Base-by-base conservation (phyloP, 2,329 filamentous ascomycete genomes). In the Scedosporium boydii region DNA sequence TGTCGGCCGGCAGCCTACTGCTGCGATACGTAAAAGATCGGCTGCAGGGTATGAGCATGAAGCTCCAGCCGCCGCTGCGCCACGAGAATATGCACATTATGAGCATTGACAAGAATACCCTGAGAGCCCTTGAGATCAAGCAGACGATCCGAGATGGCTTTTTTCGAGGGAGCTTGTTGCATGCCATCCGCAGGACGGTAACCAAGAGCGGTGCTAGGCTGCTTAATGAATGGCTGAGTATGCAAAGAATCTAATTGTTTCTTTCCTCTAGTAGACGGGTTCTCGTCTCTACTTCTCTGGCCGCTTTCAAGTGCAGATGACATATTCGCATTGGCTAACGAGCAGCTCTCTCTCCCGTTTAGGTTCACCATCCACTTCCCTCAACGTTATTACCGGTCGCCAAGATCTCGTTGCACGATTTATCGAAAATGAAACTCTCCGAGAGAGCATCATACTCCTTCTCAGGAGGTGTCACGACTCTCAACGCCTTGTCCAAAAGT, bases 121-220 rank as follows among this genome's bases (percentile, higher is more conserved):
- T 99, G 75, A 84, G 90, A 64, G 91, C 93, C 1, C 80, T 99
- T 4, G 95, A 99, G 73, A 90, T 99, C 66, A 87, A 91, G 66
- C 86, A 87, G 71, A 98, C 95, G 0, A 86, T 96, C 59, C 84
- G 89, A 58, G 93, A 98, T 68, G 87, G 89, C 2, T 75, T 82
- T 21, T 88, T 89, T 46, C 87, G 88, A 66, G 95, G 95, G 4
- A 97, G 93, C 70, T 77, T 99, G 53, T 77, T 99, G 44, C 92
- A 98, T 75, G 89, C 91, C n/a, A 83, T 98, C 60, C 86, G 93
- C 64, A 85, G 88, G 61, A 99, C 95, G 0, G 90, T 92, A 16
- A 99, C 95, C 0, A 96, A 93, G 70, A 93, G 93, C 67, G 95
- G 95, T 61, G 88, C 92, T 23, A 84, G 95, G 48, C 79, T 98